Base-by-base conservation (phyloP, 768 basidiomycete species). In the Panaeolus cyanescens region DNA sequence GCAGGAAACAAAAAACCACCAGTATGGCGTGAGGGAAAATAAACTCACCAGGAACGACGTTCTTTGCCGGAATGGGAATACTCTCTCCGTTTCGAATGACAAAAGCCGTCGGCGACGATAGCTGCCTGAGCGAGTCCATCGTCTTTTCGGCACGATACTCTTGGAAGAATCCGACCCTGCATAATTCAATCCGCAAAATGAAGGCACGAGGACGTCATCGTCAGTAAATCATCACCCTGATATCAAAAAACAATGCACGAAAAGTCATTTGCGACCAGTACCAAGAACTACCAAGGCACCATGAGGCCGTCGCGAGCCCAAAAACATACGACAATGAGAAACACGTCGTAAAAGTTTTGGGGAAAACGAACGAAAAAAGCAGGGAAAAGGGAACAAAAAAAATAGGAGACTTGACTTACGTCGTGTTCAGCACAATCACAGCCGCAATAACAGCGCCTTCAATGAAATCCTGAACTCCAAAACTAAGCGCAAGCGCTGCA, bases 381-480 rank as follows among this genome's bases (percentile, higher is more conserved):
- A 20, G 36, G 28, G 9, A 13, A 54, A 50, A 28, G 33, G 33
- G 33, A 34, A 34, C 6, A 13, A 34, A 34, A 34, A 34, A 13
- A 34, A 34, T 34, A n/a, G n/a, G 8, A 54, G 9, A 5, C 39
- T 32, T 34, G 20, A 67, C 74, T 9, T 62, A 77, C 77, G 72
- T 70, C 2, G 76, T 78, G 63, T 83, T 83, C 36, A 80, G 67
- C 19, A 75, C 67, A 30, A 80, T 75, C 34, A 81, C 76, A 31
- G 75, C 78, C 15, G 78, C 78, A 54, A 83, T 80, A 10, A 83
- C 81, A 28, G 79, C 82, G 6, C 80, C 82, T 67, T 82, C 80
- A 57, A 85, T 79, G 68, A 77, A 87, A 56, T 83, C 82, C 66
- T 81, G 71, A 28, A 84, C 82, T 59, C 81, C 85, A 64, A 86